Evolutionary conservation across 495 filamentous ascomycete genomes (phyloP), one percentile per base, ranked within the genome.

Genomic region (Stereocaulon alpinum): DNA sequence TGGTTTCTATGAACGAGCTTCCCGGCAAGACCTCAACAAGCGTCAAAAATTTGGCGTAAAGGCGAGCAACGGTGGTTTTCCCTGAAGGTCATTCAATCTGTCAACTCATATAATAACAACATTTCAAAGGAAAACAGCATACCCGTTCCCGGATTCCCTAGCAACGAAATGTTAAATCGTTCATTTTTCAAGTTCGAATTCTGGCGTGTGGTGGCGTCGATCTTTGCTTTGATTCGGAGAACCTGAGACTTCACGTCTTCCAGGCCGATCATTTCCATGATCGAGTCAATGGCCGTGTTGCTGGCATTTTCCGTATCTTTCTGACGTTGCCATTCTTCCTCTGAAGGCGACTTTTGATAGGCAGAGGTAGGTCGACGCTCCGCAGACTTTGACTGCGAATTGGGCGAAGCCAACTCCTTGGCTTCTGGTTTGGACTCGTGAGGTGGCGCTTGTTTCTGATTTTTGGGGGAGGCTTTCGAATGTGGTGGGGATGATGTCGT

Each of bases 131-230:
- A 2, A 10, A 40, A 9, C 34, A 48, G 57, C 71, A 56, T 71
- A 82, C 87, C 88, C 55, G 86, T 91, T 10, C 88, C 88, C 0
- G 89, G 89, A 69, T 92, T 94, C 1, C 89, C 88, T 0, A 89
- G 74, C 14, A 94, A 73, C 0, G 78, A 78, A 1, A 78, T 74
- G 18, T 83, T 80, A 60, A 86, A 84, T 15, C 88, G 72, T 58
- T 89, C 82, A 0, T 70, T 64, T 29, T 73, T 76, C 5, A 88
- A 66, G 50, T 83, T 74, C 0, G 76, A 68, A 1, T 71, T 70
- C 59, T 91, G 89, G 0, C 82, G 72, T 0, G 83, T 37, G 0
- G 73, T 59, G 0, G 77, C 80, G 45, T 91, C 86, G 1, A 91
- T 79, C 58, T 81, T 84, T 0, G 76, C 71, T 64, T 89, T 90